Conservation (phyloP, 164 flowering plant species). For the Platanus orientalis region DNA sequence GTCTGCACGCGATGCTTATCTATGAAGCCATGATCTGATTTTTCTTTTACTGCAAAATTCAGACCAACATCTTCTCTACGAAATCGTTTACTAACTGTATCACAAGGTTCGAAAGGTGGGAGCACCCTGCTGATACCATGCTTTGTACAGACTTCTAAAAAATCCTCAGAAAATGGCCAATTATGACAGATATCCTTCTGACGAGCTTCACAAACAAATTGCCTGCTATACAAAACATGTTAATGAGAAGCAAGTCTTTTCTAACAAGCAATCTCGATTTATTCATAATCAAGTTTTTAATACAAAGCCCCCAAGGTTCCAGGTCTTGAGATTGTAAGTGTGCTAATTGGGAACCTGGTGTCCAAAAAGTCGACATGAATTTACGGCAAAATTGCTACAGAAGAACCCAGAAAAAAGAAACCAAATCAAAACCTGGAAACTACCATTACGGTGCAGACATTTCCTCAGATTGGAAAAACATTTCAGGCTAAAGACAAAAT, state of each 20-base stretch:
- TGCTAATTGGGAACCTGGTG: too few relatives aligned
- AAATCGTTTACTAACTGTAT: conserved; percentile 2
- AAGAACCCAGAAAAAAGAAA: not conserved
- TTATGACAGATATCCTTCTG: conserved; percentile 17
- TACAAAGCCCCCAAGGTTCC: not conserved
- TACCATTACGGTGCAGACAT: too few relatives aligned
- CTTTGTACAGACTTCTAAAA: conserved; percentile 18
- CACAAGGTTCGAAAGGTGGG: conserved; percentile 26
- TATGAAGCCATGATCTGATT: not conserved
- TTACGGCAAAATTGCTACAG: not conserved
- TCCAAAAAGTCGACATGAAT: conserved; percentile 1
- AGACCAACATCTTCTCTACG: conserved; percentile 2
- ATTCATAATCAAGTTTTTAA: too few relatives aligned
- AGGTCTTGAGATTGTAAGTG: too few relatives aligned
- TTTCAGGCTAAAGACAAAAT: not conserved
- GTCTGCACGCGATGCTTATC: not conserved
- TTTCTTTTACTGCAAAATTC: conserved; percentile 4
- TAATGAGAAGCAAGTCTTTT: not conserved
- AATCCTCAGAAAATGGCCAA: conserved; percentile 33
- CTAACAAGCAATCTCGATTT: not conserved
- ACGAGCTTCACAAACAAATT: conserved; percentile 27
- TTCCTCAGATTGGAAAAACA: not conserved
- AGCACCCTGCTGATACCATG: conserved; percentile 27
- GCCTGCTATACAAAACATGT: conserved; percentile 14
- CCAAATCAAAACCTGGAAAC: not conserved